Conservation (phyloP, 1,139 yeast genomes). For the Pichia norvegensis region DNA sequence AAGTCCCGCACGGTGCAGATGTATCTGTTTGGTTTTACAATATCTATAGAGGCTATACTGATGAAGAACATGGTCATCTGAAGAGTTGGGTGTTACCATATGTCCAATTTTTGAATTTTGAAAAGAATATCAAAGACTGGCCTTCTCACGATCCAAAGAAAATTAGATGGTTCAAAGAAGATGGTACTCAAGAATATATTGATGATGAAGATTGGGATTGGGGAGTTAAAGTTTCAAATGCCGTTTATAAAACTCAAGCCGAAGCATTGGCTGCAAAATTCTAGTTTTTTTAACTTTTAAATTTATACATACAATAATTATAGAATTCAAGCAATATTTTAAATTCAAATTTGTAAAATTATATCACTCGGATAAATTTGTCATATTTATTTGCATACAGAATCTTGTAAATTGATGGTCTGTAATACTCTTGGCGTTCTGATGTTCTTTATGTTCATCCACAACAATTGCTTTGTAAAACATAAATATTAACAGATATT, state of each 20-base stretch:
- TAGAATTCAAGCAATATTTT: no score
- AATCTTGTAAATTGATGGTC: no score
- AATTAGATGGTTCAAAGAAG: conserved; percentile 22
- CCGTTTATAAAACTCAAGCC: conserved; percentile 21
- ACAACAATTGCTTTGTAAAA: no score
- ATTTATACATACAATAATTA: no score
- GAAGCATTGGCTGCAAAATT: neutral
- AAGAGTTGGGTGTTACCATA: conserved; percentile 27
- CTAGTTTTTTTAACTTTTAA: neutral
- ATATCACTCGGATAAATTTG: no score
- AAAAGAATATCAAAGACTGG: conserved; percentile 24
- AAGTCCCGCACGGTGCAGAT: conserved; percentile 32
- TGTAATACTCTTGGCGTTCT: no score
- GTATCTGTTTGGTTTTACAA: conserved; percentile 30
- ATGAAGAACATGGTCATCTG: conserved; percentile 22
- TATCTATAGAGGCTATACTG: conserved; percentile 24
- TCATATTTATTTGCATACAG: no score
- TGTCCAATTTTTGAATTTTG: conserved; percentile 23
- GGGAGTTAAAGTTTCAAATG: conserved; percentile 29
- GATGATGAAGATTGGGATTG: conserved; percentile 31
- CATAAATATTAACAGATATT: no score
- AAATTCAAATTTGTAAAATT: no score
- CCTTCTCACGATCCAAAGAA: conserved; percentile 21
- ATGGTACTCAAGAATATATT: conserved; percentile 25
- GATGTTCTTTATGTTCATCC: no score